Evolutionary conservation across 2,329 filamentous ascomycete species (phyloP).

Genomic region (Aspergillus versicolor): DNA sequence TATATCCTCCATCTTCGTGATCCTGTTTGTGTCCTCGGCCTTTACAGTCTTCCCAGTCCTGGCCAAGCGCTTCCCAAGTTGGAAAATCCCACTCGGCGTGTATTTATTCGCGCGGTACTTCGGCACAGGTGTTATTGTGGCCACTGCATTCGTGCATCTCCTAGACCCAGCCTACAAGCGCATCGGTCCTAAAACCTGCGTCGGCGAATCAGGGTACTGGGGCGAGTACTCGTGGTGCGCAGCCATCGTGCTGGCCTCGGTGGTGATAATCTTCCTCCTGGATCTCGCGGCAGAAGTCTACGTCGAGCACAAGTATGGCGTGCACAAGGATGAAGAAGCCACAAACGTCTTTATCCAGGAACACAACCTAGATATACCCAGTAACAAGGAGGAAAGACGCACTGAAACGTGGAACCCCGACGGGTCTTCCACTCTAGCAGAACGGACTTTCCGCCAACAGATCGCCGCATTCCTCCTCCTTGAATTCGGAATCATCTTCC

Average conservation of each 20-base stretch:
- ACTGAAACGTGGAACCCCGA: too few species aligned
- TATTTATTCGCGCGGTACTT: constrained; percentile 93
- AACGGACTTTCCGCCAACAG: constrained; percentile 35
- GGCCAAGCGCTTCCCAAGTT: not conserved
- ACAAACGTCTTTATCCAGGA: too few species aligned
- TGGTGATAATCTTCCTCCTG: constrained; percentile 84
- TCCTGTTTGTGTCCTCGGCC: not conserved
- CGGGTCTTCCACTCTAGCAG: not conserved
- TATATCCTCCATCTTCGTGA: constrained; percentile 1
- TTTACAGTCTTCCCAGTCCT: not conserved
- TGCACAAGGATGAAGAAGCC: constrained; percentile 23
- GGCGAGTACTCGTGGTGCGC: constrained; percentile 78
- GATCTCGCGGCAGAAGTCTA: constrained; percentile 60
- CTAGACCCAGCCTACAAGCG: constrained; percentile 66
- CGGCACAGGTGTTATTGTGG: constrained; percentile 88
- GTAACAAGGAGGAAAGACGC: too few species aligned
- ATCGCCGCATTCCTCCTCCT: constrained; percentile 46
- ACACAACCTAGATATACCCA: too few species aligned
- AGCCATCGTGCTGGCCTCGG: constrained; percentile 80
- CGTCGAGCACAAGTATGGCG: constrained; percentile 49
- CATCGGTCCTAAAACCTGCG: constrained; percentile 69
- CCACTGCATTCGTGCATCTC: constrained; percentile 87
- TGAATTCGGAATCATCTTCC: constrained; percentile 65
- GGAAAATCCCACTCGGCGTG: constrained; percentile 60
- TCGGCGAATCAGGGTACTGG: constrained; percentile 65